These are phyloP conservation scores for Apiospora saccharicola DNA, from an alignment of 2,329 filamentous ascomycete genomes.

Conservation along the genomic window DNA sequence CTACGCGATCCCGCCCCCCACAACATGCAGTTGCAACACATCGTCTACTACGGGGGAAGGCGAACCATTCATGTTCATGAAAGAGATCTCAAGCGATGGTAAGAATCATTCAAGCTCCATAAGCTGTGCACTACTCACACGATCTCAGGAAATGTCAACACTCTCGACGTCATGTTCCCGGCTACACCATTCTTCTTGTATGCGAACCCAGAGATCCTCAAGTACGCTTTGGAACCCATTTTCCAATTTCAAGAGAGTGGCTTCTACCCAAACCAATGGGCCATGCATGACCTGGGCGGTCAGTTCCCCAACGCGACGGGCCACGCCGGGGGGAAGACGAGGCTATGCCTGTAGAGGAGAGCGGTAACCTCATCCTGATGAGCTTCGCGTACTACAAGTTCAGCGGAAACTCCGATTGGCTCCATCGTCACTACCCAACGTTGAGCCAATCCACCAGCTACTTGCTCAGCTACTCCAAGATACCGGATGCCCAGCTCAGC, in stretches of 20 bases:
- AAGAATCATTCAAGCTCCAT: background rate
- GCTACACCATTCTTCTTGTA: slow-evolving; percentile 85
- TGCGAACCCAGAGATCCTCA: slow-evolving; percentile 79
- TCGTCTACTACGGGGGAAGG: slow-evolving; percentile 43
- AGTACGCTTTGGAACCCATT: slow-evolving; percentile 77
- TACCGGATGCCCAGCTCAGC: slow-evolving; percentile 73
- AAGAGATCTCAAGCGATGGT: slow-evolving; percentile 85
- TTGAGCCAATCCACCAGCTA: slow-evolving; percentile 77
- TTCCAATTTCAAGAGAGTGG: slow-evolving; percentile 81
- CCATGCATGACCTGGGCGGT: slow-evolving; percentile 75
- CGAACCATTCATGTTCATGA: slow-evolving; percentile 77
- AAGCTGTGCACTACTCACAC: background rate
- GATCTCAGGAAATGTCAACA: slow-evolving; percentile 70
- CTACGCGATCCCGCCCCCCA: slow-evolving; percentile 69
- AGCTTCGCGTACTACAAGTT: slow-evolving; percentile 51
- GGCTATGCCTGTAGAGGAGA: slow-evolving; percentile 78
- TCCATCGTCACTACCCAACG: slow-evolving; percentile 62
- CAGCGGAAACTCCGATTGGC: slow-evolving; percentile 41
- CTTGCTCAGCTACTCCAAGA: slow-evolving; percentile 71
- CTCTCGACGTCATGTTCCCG: slow-evolving; percentile 85
- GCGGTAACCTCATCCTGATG: slow-evolving; percentile 79
- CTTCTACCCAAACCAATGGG: slow-evolving; percentile 81
- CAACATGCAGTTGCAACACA: background rate
- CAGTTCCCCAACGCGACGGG: slow-evolving; percentile 78
- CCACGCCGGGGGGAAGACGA: slow-evolving; percentile 71